Evolutionary conservation across 306 rosid species (phyloP).

Genomic region (Dryas drummondii): DNA sequence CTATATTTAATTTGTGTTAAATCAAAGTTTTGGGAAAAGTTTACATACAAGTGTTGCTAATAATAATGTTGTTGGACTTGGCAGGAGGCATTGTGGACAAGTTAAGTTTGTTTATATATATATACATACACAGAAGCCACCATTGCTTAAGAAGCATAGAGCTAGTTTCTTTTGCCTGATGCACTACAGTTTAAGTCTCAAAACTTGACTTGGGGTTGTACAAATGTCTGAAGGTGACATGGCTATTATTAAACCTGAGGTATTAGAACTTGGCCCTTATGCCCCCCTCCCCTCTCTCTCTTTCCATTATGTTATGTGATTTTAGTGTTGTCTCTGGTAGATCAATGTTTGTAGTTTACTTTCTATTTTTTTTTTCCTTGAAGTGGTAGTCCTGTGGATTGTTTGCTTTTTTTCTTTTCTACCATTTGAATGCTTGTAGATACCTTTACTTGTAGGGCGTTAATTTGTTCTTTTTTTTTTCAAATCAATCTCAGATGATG

Average conservation of each 20-base stretch:
- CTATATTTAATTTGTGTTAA: neutral
- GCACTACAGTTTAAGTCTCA: neutral
- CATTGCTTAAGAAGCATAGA: neutral
- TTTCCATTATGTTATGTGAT: neutral
- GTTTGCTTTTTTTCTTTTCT: neutral
- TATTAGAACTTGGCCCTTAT: neutral
- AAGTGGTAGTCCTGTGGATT: neutral
- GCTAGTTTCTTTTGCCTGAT: neutral
- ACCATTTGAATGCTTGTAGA: neutral
- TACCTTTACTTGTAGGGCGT: neutral
- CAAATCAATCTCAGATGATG: conserved; percentile 40
- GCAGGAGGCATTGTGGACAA: conserved; percentile 8
- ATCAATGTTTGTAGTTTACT: neutral
- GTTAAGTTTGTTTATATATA: neutral
- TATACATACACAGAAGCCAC: neutral
- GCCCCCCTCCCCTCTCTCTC: neutral
- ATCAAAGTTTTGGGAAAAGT: neutral
- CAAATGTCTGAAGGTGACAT: conserved; percentile 17
- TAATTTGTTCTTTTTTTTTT: neutral
- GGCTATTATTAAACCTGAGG: conserved; percentile 27
- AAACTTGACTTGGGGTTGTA: conserved; percentile 4
- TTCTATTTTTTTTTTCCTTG: neutral
- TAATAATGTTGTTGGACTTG: conserved; percentile 2
- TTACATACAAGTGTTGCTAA: neutral
- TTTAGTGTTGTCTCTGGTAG: neutral